Percentiles rank a stretch among this genome's conserved stretches.
phyloP scores from a whole-genome alignment of 2,329 filamentous ascomycete species.

The Dothiorella sarmentorum region DNA sequence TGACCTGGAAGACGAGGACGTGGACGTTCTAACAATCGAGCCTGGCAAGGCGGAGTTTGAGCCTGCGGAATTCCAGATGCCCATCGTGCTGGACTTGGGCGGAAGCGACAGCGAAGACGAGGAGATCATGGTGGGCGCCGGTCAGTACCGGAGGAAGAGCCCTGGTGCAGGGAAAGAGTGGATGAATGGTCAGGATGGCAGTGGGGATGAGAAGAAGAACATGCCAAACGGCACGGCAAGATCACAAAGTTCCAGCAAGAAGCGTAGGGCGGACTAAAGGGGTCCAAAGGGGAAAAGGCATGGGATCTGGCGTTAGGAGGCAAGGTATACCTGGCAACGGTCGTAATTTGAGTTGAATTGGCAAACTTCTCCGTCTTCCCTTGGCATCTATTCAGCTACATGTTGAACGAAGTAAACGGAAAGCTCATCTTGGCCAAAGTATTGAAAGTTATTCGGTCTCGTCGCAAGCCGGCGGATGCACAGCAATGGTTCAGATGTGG shows the following conservation, averaged over 20 bases:
- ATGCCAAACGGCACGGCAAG: conserved; percentile 28
- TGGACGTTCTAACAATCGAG: conserved; percentile 82
- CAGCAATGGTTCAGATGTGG: too few relatives aligned
- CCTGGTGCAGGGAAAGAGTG: conserved; percentile 69
- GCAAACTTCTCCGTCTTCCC: too few relatives aligned
- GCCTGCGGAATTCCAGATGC: conserved; percentile 74
- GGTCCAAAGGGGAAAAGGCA: not conserved
- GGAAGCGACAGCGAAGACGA: conserved; percentile 97
- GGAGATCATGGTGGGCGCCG: conserved; percentile 62
- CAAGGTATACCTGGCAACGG: conserved; percentile 8
- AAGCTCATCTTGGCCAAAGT: too few relatives aligned
- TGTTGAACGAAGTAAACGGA: too few relatives aligned
- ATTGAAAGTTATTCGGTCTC: too few relatives aligned
- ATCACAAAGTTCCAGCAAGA: conserved; percentile 32
- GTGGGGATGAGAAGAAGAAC: conserved; percentile 34
- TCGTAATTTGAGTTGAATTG: too few relatives aligned
- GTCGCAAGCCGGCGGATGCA: too few relatives aligned
- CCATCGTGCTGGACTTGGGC: conserved; percentile 85
- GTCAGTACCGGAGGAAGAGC: conserved; percentile 84
- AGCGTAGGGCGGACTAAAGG: conserved; percentile 31
- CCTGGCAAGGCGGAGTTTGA: conserved; percentile 55
- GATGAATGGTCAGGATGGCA: conserved; percentile 50
- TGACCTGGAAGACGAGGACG: conserved; percentile 87
- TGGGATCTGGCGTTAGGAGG: conserved; percentile 6
- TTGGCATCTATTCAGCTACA: too few relatives aligned